Conservation (phyloP, 495 filamentous ascomycete species). For the Astrocystis sublimbata region DNA sequence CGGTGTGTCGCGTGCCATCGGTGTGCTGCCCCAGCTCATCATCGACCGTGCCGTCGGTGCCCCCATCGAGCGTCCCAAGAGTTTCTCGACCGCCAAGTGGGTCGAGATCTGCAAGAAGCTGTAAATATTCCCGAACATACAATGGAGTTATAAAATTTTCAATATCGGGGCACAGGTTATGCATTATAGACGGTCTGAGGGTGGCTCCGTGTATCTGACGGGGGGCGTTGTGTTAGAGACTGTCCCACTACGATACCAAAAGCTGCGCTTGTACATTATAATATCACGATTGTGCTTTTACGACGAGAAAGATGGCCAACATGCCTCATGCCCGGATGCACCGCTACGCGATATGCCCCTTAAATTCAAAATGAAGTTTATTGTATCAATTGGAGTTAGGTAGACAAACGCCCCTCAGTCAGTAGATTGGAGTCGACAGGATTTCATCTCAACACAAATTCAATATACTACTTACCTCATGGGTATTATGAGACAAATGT, state of each 20-base stretch:
- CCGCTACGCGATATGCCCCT: background rate
- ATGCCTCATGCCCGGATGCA: background rate
- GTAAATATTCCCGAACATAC: conserved; percentile 54
- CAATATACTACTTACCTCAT: too few relatives aligned
- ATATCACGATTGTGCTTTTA: conserved; percentile 28
- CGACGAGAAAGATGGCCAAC: background rate
- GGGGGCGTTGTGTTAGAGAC: conserved; percentile 35
- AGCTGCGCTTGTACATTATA: conserved; percentile 38
- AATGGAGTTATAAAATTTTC: conserved; percentile 29
- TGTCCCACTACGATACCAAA: conserved; percentile 35
- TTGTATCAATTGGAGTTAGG: background rate
- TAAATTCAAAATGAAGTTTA: background rate
- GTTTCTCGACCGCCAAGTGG: conserved; percentile 94
- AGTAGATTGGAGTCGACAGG: too few relatives aligned
- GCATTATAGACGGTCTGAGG: conserved; percentile 35
- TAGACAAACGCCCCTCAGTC: background rate
- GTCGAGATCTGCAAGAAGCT: conserved; percentile 86
- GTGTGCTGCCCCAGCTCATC: conserved; percentile 98
- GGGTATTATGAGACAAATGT: too few relatives aligned
- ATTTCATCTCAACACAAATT: too few relatives aligned
- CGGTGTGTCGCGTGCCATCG: conserved; percentile 95
- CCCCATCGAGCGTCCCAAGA: conserved; percentile 88
- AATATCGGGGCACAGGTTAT: conserved; percentile 38
- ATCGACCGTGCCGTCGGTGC: conserved; percentile 96
- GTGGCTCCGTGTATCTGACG: conserved; percentile 29